These are phyloP conservation scores for Biscutella laevigata DNA, from an alignment of 441 rosid genomes.

Conservation along the genomic window DNA sequence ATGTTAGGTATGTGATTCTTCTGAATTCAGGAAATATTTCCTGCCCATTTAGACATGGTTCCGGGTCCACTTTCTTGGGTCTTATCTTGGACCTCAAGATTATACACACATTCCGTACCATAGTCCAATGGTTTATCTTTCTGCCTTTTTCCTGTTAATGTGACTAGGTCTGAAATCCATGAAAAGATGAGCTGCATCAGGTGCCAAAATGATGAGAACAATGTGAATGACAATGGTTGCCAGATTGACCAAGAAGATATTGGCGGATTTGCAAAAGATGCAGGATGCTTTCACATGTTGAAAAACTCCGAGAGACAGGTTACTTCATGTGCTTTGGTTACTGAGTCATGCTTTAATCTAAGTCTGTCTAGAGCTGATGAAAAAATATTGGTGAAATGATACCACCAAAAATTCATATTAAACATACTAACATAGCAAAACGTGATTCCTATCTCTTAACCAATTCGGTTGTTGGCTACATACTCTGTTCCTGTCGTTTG, in stretches of 20 bases:
- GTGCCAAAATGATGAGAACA: constrained; percentile 39
- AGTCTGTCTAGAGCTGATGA: neutral
- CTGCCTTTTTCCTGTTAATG: constrained; percentile 5
- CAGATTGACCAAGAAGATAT: constrained; percentile 46
- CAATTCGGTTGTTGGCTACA: neutral
- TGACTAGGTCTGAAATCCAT: constrained; percentile 86
- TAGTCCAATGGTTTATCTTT: neutral
- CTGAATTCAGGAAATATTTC: neutral
- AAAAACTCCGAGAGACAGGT: constrained; percentile 90
- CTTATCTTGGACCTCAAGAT: neutral
- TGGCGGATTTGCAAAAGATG: constrained; percentile 77
- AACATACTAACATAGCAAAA: too few relatives aligned
- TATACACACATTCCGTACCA: neutral
- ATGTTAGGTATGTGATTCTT: constrained; percentile 43
- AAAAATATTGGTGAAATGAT: too few relatives aligned
- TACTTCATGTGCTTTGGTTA: constrained; percentile 13
- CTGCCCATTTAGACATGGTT: neutral
- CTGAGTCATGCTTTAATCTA: neutral
- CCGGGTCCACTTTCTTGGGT: neutral
- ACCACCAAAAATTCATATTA: too few relatives aligned
- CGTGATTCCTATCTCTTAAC: neutral
- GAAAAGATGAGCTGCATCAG: constrained; percentile 77
- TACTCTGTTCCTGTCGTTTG: neutral
- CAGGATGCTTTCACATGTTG: constrained; percentile 59
- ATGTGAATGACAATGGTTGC: constrained; percentile 16